Conservation (phyloP, 2,329 filamentous ascomycete genomes). For the Sporothrix phasma region DNA sequence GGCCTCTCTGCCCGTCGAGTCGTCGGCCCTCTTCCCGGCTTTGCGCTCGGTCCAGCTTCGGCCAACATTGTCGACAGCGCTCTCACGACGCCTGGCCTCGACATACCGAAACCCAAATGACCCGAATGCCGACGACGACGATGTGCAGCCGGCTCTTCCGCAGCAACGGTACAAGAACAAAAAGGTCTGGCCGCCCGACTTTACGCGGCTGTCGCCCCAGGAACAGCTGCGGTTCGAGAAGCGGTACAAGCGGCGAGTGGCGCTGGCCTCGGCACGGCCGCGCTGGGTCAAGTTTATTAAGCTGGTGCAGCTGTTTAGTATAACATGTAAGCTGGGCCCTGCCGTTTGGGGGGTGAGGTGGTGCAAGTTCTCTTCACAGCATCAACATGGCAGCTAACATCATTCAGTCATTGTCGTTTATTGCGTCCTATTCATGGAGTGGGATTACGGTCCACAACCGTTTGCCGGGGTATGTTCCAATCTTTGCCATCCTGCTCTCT, state of each 20-base stretch:
- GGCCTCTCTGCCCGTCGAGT: not conserved
- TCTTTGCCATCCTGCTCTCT: not conserved
- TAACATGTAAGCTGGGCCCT: slow-evolving; percentile 40
- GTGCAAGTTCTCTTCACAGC: no score
- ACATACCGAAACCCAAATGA: not conserved
- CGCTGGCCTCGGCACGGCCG: slow-evolving; percentile 51
- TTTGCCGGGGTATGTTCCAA: slow-evolving; percentile 30
- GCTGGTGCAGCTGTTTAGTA: slow-evolving; percentile 51
- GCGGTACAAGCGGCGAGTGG: slow-evolving; percentile 62
- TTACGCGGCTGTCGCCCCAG: slow-evolving; percentile 56
- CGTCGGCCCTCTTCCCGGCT: not conserved
- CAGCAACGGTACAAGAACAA: slow-evolving; percentile 45
- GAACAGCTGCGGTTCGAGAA: slow-evolving; percentile 72
- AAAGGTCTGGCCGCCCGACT: slow-evolving; percentile 70
- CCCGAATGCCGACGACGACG: not conserved
- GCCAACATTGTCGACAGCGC: not conserved
- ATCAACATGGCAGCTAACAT: not conserved
- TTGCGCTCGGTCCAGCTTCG: not conserved
- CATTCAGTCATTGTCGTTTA: slow-evolving; percentile 44
- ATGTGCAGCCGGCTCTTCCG: not conserved
- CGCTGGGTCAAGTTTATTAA: slow-evolving; percentile 55
- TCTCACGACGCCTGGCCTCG: not conserved
- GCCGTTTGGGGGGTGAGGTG: not conserved
- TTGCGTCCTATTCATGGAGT: slow-evolving; percentile 53
- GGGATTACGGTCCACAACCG: slow-evolving; percentile 36